phyloP scores from a whole-genome alignment of 208 protist species.

The Leishmania amazonensis region DNA sequence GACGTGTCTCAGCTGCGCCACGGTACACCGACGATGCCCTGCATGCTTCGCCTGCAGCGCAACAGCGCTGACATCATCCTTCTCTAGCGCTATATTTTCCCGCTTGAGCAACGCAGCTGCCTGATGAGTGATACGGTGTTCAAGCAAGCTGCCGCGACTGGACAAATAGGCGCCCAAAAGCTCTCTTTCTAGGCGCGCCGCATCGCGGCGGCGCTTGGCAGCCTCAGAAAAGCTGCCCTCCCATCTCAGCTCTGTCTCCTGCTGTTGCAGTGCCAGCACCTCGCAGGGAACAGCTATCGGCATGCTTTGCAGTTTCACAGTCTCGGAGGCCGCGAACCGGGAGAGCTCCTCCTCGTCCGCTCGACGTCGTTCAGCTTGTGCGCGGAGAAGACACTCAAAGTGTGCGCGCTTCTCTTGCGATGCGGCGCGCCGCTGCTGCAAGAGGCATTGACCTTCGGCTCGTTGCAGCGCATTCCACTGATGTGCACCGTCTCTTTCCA shows the following conservation, averaged over 20 bases:
- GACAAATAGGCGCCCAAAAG: slow-evolving; percentile 6
- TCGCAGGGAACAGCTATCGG: slow-evolving; percentile 37
- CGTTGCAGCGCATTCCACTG: slow-evolving; percentile 59
- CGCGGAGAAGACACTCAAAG: slow-evolving; percentile 29
- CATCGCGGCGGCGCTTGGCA: slow-evolving; percentile 24
- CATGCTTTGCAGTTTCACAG: slow-evolving; percentile 29
- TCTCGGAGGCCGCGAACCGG: slow-evolving; percentile 35
- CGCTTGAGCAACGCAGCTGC: slow-evolving; percentile 12
- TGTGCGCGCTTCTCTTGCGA: slow-evolving; percentile 16
- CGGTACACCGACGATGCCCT: slow-evolving; percentile 10
- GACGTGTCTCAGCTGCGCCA: slow-evolving; percentile 43
- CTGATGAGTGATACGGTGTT: slow-evolving; percentile 25
- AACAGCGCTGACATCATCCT: slow-evolving; percentile 20
- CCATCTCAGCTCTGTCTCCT: slow-evolving; percentile 38
- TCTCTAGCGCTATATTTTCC: slow-evolving; percentile 15
- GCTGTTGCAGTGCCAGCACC: slow-evolving; percentile 31
- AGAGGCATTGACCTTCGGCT: slow-evolving; percentile 27
- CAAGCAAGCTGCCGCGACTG: slow-evolving; percentile 9
- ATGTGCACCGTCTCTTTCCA: slow-evolving; percentile 53
- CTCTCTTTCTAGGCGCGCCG: slow-evolving; percentile 11
- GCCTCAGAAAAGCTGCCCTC: slow-evolving; percentile 43
- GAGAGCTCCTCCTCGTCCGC: slow-evolving; percentile 53
- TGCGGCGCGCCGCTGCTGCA: slow-evolving; percentile 20
- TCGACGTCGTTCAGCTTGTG: slow-evolving; percentile 34
- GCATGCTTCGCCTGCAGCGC: slow-evolving; percentile 16